Evolutionary conservation across 2,329 filamentous ascomycete species (phyloP).

Genomic region (Alternaria consortialis): DNA sequence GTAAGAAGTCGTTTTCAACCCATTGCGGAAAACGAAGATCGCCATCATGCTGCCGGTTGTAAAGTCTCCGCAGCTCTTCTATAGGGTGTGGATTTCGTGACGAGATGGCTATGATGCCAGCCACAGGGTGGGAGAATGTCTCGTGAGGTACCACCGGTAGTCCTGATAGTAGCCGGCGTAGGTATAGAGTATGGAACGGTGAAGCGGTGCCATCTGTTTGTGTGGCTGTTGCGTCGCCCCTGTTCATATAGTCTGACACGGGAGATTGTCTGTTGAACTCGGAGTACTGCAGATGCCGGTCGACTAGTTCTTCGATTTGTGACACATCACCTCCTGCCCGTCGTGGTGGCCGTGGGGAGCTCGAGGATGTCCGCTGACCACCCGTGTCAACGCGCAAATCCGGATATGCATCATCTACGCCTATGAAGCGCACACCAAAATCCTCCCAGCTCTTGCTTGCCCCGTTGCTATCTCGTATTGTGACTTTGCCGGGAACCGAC

Average conservation of each 20-base stretch:
- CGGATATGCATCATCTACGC: constrained; percentile 66
- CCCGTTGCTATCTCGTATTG: constrained; percentile 88
- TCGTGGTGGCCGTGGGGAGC: constrained; percentile 45
- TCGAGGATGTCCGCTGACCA: constrained; percentile 37
- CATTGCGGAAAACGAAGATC: constrained; percentile 78
- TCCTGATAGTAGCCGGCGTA: constrained; percentile 83
- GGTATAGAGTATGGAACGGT: constrained; percentile 84
- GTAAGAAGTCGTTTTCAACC: constrained; percentile 89
- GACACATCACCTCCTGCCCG: constrained; percentile 64
- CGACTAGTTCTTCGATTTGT: constrained; percentile 81
- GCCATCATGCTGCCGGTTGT: constrained; percentile 83
- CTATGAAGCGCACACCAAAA: constrained; percentile 86
- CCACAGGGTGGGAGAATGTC: constrained; percentile 93
- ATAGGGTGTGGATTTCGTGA: constrained; percentile 85
- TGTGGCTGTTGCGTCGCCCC: constrained; percentile 25
- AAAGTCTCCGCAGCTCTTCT: constrained; percentile 84
- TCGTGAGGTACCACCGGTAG: constrained; percentile 84
- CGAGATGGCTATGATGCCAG: constrained; percentile 93
- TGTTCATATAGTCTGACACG: constrained; percentile 55
- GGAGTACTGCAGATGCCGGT: constrained; percentile 78
- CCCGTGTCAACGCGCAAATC: constrained; percentile 46
- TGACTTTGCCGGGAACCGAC: constrained; percentile 83
- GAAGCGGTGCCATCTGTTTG: constrained; percentile 60
- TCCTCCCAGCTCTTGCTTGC: constrained; percentile 85
- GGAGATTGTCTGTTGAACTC: constrained; percentile 62